These are phyloP conservation scores for Tulasnella sp. DNA, from an alignment of 768 basidiomycete species.

Conservation along the genomic window DNA sequence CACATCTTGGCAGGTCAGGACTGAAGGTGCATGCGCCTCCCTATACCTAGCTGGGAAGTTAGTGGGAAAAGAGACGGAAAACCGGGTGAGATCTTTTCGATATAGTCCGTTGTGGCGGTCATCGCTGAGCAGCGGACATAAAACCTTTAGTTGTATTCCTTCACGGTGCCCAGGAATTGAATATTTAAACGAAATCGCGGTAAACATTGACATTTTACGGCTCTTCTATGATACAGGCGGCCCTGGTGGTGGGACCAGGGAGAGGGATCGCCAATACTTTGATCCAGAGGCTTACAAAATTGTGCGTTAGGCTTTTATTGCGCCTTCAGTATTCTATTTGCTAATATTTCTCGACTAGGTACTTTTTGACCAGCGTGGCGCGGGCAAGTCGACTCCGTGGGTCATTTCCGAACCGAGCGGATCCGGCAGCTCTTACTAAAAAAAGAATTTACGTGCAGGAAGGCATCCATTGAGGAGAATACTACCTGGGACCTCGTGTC, in stretches of 20 bases:
- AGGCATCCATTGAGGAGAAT: slow-evolving; percentile 75
- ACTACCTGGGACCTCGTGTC: slow-evolving; percentile 92
- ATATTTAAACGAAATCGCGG: too few species aligned
- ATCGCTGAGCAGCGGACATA: neutral
- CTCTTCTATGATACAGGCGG: slow-evolving; percentile 49
- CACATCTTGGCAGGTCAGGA: neutral
- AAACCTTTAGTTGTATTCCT: slow-evolving; percentile 62
- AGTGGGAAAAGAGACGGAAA: slow-evolving; percentile 71
- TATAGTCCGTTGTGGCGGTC: neutral
- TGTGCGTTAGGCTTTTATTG: slow-evolving; percentile 39
- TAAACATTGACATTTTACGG: neutral
- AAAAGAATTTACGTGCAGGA: slow-evolving; percentile 45
- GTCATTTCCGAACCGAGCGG: slow-evolving; percentile 34
- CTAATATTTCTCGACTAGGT: slow-evolving; percentile 38
- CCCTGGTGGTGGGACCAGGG: slow-evolving; percentile 72
- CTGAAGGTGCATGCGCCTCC: neutral
- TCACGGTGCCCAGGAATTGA: slow-evolving; percentile 50
- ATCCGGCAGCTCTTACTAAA: neutral
- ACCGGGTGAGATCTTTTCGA: slow-evolving; percentile 50
- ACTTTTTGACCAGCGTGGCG: slow-evolving; percentile 84
- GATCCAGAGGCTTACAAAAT: slow-evolving; percentile 78
- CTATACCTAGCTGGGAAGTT: slow-evolving; percentile 62
- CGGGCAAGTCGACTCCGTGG: slow-evolving; percentile 82
- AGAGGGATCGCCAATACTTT: slow-evolving; percentile 72
- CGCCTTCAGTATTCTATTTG: neutral